phyloP scores from a whole-genome alignment of 805 yeast genomes.

The Myxozyma geophila region DNA sequence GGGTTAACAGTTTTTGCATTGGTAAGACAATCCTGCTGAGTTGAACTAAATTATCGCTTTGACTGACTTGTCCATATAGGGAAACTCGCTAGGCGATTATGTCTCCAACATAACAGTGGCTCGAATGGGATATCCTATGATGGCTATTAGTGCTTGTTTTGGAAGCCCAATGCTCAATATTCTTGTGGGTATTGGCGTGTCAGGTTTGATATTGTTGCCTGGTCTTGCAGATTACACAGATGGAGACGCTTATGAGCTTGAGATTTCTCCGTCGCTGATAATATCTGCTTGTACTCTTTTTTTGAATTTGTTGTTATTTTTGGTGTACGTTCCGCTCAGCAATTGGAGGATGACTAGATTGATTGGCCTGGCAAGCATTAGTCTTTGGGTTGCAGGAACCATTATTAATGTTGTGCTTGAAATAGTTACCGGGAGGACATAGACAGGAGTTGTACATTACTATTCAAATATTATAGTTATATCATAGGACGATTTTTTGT shows the following conservation, averaged over 20 bases:
- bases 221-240: conserved; percentile 20
- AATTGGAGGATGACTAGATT: conserved; percentile 50
- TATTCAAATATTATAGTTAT: too few relatives aligned
- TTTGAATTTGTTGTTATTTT: conserved; percentile 47
- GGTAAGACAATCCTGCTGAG: conserved; percentile 7
- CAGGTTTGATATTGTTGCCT: conserved; percentile 58
- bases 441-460: too few relatives aligned
- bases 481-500: too few relatives aligned
- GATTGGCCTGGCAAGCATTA: conserved; percentile 50
- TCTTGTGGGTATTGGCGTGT: conserved; percentile 78
- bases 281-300: conserved; percentile 52
- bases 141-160: conserved; percentile 95
- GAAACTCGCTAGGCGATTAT: conserved; percentile 90
- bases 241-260: conserved; percentile 41
- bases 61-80: conserved; percentile 43
- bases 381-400: conserved; percentile 52
- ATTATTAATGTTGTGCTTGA: conserved; percentile 25
- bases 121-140: conserved; percentile 75
- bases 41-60: too few relatives aligned
- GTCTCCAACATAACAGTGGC: conserved; percentile 83
- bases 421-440: background rate
- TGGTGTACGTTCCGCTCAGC: conserved; percentile 49
- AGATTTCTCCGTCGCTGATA: conserved; percentile 49
- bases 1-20: conserved; percentile 89
- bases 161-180: conserved; percentile 87